Evolutionary conservation across 1,284 basidiomycete species (phyloP).

Genomic region (Papiliotrema terrestris): DNA sequence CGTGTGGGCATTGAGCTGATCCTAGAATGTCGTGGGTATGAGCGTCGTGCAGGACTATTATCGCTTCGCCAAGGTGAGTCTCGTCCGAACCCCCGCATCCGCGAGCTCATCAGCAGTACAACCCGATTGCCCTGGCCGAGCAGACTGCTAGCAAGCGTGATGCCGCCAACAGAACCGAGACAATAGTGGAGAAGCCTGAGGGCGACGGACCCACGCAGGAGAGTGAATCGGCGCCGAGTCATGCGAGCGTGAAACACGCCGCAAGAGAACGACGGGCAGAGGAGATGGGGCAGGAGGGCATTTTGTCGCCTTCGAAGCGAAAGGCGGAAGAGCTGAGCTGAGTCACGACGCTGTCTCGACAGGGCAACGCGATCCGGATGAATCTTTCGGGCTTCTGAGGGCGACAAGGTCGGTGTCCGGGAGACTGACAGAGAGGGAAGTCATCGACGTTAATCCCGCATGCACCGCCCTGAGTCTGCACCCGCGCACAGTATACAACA

Average conservation of each 20-base stretch:
- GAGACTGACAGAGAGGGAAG: too few species aligned
- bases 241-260: slow-evolving; percentile 2
- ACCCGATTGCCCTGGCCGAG: slow-evolving; percentile 16
- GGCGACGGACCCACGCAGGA: background rate
- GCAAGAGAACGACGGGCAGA: background rate
- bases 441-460: too few species aligned
- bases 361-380: too few species aligned
- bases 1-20: background rate
- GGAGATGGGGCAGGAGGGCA: background rate
- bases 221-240: background rate
- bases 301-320: slow-evolving; percentile 1
- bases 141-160: slow-evolving; percentile 3
- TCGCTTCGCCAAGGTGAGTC: slow-evolving; percentile 33
- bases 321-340: slow-evolving; percentile 4
- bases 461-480: too few species aligned
- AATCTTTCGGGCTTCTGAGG: too few species aligned
- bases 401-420: too few species aligned
- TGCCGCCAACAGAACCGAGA: background rate
- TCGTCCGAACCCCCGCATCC: too few species aligned
- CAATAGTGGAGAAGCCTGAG: background rate
- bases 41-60: slow-evolving; percentile 38
- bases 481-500: too few species aligned
- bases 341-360: too few species aligned
- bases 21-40: slow-evolving; percentile 33
- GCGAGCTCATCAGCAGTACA: slow-evolving; percentile 7